phyloP scores from a whole-genome alignment of 73 alveolate genomes.

The Chromera velia region DNA sequence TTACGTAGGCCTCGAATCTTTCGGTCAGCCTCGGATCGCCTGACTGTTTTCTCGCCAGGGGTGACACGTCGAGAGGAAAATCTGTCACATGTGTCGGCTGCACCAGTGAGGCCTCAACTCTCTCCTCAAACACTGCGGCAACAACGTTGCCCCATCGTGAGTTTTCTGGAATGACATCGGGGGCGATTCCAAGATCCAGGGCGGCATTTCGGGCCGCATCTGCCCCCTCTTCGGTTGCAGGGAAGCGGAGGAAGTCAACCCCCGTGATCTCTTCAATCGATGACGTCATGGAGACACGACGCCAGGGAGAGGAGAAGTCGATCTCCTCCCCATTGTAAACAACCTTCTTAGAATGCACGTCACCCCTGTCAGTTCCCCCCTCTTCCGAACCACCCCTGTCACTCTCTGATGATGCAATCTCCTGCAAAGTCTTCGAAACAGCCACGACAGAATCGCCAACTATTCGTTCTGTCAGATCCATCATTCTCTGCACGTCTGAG shows the following conservation, averaged over 20 bases:
- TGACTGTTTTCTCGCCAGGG: conserved; percentile 86
- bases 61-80: conserved; percentile 86
- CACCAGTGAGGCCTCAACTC: conserved; percentile 78
- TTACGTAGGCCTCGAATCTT: conserved; percentile 88
- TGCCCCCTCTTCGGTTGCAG: neutral
- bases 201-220: neutral
- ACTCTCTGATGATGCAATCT: too few relatives aligned
- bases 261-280: conserved; percentile 72
- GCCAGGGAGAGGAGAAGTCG: conserved; percentile 91
- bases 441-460: conserved; percentile 65
- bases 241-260: conserved; percentile 36
- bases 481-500: conserved; percentile 81
- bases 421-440: too few relatives aligned
- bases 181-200: neutral
- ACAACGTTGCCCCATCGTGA: neutral
- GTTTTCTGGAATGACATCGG: neutral
- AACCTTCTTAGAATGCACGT: conserved; percentile 54
- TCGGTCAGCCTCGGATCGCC: conserved; percentile 74
- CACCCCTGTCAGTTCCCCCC: conserved; percentile 83
- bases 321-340: conserved; percentile 64
- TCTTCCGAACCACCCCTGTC: too few relatives aligned
- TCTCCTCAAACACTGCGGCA: conserved; percentile 66
- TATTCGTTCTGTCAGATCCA: conserved; percentile 87
- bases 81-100: conserved; percentile 86
- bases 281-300: conserved; percentile 77